Evolutionary conservation across 1,139 yeast species (phyloP).

Genomic region (Lodderomyces theae): DNA sequence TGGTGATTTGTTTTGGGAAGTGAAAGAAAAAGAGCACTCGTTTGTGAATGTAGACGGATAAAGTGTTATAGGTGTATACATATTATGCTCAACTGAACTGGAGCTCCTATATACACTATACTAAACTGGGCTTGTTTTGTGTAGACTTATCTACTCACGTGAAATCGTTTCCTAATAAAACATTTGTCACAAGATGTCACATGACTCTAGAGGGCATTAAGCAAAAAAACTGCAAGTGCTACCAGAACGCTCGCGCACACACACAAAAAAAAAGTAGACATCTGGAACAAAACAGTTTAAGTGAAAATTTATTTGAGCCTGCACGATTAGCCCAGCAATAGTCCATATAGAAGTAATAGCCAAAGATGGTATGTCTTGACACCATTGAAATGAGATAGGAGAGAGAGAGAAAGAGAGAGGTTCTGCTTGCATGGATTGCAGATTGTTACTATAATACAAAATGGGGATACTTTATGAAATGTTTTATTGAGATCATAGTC

Average conservation of each 20-base stretch:
- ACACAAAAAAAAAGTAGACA: neutral
- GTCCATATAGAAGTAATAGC: conserved; percentile 10
- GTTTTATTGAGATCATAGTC: too few relatives aligned
- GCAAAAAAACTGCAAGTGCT: too few relatives aligned
- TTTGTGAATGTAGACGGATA: conserved; percentile 82
- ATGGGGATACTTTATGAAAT: too few relatives aligned
- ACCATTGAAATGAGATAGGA: neutral
- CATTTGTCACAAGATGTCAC: neutral
- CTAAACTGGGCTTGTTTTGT: too few relatives aligned
- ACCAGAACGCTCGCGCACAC: conserved; percentile 1
- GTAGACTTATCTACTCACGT: conserved; percentile 2
- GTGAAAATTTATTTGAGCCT: conserved; percentile 2
- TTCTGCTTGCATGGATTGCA: too few relatives aligned
- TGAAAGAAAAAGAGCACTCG: conserved; percentile 82
- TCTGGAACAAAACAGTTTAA: neutral
- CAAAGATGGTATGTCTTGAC: conserved; percentile 14
- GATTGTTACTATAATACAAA: too few relatives aligned
- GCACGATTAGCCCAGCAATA: neutral
- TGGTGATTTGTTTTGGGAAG: conserved; percentile 88
- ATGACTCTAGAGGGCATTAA: neutral
- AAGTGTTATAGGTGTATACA: too few relatives aligned
- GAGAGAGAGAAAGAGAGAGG: too few relatives aligned
- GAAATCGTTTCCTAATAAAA: neutral
- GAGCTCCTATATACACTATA: too few relatives aligned
- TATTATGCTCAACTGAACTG: too few relatives aligned